A percentile compares a stretch with the other conserved stretches of the same genome.
These are phyloP conservation scores for Tetrapisispora namnaoensis DNA, from an alignment of 805 yeast species.

Conservation along the genomic window DNA sequence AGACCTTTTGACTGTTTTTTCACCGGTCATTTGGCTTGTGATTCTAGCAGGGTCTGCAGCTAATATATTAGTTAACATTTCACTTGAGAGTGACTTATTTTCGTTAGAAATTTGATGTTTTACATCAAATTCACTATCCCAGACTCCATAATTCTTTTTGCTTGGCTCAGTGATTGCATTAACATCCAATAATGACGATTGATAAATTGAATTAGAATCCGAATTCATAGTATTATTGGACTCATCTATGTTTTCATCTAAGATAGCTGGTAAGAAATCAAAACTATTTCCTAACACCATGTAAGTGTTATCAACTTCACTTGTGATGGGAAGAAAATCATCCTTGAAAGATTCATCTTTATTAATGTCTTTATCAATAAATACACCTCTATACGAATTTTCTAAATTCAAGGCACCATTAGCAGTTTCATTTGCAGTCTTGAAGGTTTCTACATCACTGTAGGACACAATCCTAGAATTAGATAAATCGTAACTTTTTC, in stretches of 20 bases:
- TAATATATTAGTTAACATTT: slow-evolving; percentile 8
- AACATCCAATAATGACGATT: not conserved
- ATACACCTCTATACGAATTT: not conserved
- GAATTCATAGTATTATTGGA: not conserved
- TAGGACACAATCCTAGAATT: not conserved
- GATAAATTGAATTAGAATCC: not conserved
- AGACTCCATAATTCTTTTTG: not conserved
- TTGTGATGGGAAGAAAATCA: not conserved
- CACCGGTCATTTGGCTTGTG: not conserved
- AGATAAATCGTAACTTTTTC: not conserved
- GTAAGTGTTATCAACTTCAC: not conserved
- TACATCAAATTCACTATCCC: not conserved
- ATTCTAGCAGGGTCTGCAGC: slow-evolving; percentile 1
- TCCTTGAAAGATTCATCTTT: not conserved
- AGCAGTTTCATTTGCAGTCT: not conserved
- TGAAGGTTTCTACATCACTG: not conserved
- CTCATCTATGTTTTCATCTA: not conserved
- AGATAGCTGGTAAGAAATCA: not conserved
- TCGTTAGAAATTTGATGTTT: not conserved
- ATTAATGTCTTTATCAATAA: not conserved
- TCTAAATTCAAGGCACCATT: not conserved
- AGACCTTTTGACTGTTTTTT: not conserved
- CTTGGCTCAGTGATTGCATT: not conserved
- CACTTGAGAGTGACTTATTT: slow-evolving; percentile 5
- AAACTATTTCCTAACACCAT: slow-evolving; percentile 2